Percentiles rank a stretch among this genome's conserved stretches.
Conservation (phyloP, 768 basidiomycete genomes). For the Mycena vulgaris region DNA sequence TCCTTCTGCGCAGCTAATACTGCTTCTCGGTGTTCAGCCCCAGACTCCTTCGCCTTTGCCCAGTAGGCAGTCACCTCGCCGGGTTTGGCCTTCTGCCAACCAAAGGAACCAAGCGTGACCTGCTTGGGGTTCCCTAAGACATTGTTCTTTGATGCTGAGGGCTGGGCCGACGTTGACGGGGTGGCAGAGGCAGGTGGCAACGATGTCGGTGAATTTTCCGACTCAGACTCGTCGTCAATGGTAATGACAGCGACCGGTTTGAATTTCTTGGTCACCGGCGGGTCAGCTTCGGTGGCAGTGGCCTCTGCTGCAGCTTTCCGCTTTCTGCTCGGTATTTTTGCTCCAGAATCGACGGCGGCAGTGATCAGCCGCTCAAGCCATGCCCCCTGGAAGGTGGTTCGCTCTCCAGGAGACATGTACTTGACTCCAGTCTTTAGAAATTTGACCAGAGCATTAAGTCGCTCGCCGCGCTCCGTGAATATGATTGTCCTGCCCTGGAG, state of each 20-base stretch:
- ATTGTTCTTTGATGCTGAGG: neutral
- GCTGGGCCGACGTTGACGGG: neutral
- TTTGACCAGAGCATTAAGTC: neutral
- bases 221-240: neutral
- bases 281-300: neutral
- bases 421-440: neutral
- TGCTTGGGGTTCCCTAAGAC: slow-evolving; percentile 5
- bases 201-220: neutral
- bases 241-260: neutral
- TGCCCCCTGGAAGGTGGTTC: slow-evolving; percentile 1
- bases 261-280: neutral
- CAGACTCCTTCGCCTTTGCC: slow-evolving; percentile 3
- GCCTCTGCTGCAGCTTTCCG: neutral
- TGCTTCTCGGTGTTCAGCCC: neutral
- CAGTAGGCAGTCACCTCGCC: neutral
- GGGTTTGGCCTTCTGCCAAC: neutral
- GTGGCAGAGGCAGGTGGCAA: neutral
- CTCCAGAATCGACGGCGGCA: slow-evolving; percentile 1
- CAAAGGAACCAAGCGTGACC: neutral
- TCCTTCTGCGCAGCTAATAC: neutral
- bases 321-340: slow-evolving; percentile 10
- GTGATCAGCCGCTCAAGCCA: slow-evolving; percentile 12
- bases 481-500: neutral
- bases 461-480: neutral
- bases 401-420: slow-evolving; percentile 9